Evolutionary conservation across 805 yeast genomes (phyloP), one percentile per base, ranked within the genome.

Genomic region (Kluyveromyces dobzhanskii): DNA sequence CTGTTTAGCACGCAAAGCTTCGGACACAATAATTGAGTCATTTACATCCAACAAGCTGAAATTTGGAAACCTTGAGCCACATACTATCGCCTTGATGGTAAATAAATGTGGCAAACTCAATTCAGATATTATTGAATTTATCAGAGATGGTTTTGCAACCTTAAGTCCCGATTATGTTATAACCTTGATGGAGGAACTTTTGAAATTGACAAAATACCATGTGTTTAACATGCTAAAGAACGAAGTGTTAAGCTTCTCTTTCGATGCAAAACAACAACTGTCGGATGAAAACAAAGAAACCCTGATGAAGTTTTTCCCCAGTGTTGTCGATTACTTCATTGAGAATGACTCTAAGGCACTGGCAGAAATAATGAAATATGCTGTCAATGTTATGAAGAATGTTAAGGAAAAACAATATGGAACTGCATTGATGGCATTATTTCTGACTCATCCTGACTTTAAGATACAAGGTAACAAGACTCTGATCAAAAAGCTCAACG

Each of bases 181-280:
- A 32, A 35, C 11, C 21, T 43, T 14, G 17, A 46, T 17, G 21
- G 19, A 5, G 16, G 13, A 34, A 10, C 30, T 34, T 4, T 3
- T 25, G 3, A 24, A 24, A 7, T 11, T 11, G 16, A 30, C 35
- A 18, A 45, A 48, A 25, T 28, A 38, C n/a, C 41, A 38, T n/a
- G 30, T 41, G 10, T 38, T 48, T 19, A 18, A 29, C 3, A 32
- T 39, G 4, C 37, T 44, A 28, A 34, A 39, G 12, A 34, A 33
- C 4, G 48, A 48, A 18, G 32, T 50, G 13, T 29, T 40, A 14
- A 16, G 27, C 9, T 48, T 50, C 35, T 38, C 46, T 17, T 26
- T 44, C 9, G 41, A 27, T 17, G 8, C 30, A 10, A 9, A 11
- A 3, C 30, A 17, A 24, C 18, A 17, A n/a, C 14, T 37, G 11